phyloP scores from a whole-genome alignment of 192 early-diverging fungal species.

The Entophlyctis luteolus region DNA sequence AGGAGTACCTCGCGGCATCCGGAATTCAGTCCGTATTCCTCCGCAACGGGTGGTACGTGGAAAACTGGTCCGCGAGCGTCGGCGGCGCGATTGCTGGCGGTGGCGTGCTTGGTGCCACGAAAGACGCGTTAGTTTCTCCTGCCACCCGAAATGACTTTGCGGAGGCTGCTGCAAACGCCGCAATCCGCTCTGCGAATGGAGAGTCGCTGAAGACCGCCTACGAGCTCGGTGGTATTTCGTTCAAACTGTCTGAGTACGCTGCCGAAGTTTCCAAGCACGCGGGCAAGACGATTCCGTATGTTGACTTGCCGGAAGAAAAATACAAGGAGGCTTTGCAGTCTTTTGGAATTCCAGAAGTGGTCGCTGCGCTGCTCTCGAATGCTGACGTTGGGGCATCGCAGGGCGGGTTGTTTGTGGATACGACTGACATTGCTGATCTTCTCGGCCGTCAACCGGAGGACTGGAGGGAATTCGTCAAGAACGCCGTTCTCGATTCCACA shows the following conservation, averaged over 20 bases:
- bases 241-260: background rate
- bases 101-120: background rate
- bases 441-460: background rate
- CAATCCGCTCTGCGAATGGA: background rate
- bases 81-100: background rate
- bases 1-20: background rate
- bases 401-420: background rate
- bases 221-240: background rate
- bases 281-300: background rate
- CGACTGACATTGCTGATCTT: background rate
- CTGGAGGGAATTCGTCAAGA: background rate
- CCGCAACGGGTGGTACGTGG: background rate
- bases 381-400: background rate
- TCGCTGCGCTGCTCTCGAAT: background rate
- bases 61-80: background rate
- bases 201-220: background rate
- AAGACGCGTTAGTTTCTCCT: background rate
- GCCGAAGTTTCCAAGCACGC: background rate
- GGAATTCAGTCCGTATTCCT: background rate
- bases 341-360: background rate
- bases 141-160: background rate
- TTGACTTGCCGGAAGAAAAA: background rate
- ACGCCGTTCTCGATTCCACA: background rate
- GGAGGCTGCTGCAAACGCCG: background rate
- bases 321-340: background rate